Evolutionary conservation across 305 asterid genomes (phyloP), one percentile per base, ranked within the genome.

Genomic region (Striga hermonthica): DNA sequence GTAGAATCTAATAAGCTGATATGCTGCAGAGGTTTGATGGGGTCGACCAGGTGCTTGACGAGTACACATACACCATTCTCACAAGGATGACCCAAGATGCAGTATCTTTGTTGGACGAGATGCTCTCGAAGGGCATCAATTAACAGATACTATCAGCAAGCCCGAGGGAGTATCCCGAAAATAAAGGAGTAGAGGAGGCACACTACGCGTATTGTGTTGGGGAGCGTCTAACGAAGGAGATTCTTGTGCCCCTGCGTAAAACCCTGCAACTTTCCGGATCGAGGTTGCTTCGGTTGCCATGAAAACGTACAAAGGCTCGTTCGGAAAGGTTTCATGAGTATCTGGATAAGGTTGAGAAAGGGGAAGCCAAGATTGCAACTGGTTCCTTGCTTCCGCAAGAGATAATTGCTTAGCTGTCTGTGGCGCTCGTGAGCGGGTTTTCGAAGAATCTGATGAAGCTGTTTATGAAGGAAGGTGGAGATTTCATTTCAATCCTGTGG

Each of bases 61-160:
- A 82, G 59, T 93, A 86, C 66, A 93, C 99, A 3, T 88, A 88
- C 64, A 90, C 99, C 39, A 90, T 90, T 71, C 64, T 93, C 69
- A 83, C 87, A 69, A 83, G 91, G 75, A 90, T 90, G 95, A 68
- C 71, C 4, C 96, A 76, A 35, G 92, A 90, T 57, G 83, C 95
- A 52, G 59, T 84, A 65, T 65, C 79, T 79, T 70, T 93, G 53
- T 93, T 93, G 66, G 78, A 84, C 38, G 95, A 93, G 80, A 88
- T 93, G 98, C 76, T 90, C 47, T 74, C 82, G 6, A 90, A 81
- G 77, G 90, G 84, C 9, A 80, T 83, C 69, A 79, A 80, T n/a
- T n/a, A n/a, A n/a, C n/a, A n/a, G n/a, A n/a, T n/a, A n/a, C n/a
- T n/a, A n/a, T n/a, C n/a, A n/a, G n/a, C n/a, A n/a, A n/a, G n/a